Conservation (phyloP, 352 stramenopile species). For the Globisporangium mamillatum region DNA sequence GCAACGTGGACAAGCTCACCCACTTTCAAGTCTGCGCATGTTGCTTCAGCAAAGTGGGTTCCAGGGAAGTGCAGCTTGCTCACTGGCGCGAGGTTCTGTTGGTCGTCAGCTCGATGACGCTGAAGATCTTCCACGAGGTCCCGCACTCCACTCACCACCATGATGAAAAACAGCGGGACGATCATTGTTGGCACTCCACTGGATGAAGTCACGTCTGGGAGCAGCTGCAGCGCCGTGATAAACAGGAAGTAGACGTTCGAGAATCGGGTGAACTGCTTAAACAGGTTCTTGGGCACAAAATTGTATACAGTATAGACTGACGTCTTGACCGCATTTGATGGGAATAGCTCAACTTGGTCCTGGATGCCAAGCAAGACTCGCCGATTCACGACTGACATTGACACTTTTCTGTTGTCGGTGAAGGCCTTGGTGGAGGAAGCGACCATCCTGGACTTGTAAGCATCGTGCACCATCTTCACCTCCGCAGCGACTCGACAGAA, state of each 20-base stretch:
- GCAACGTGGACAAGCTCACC: constrained; percentile 76
- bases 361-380: constrained; percentile 26
- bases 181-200: constrained; percentile 80
- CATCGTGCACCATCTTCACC: constrained; percentile 10
- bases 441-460: constrained; percentile 18
- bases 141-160: constrained; percentile 78
- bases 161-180: constrained; percentile 81
- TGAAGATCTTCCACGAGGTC: constrained; percentile 82
- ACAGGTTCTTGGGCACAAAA: constrained; percentile 68
- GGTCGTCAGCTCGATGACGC: constrained; percentile 61
- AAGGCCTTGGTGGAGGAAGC: not conserved
- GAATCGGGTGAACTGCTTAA: constrained; percentile 80
- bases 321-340: constrained; percentile 52
- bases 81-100: constrained; percentile 50
- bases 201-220: constrained; percentile 83
- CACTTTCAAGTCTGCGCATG: constrained; percentile 59
- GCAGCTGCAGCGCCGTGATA: constrained; percentile 81
- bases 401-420: constrained; percentile 14
- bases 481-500: not conserved
- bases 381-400: constrained; percentile 20
- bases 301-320: constrained; percentile 60
- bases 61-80: constrained; percentile 23
- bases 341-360: constrained; percentile 25
- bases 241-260: constrained; percentile 92
- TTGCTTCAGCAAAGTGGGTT: constrained; percentile 22